Percentiles rank a stretch among this genome's conserved stretches.
Evolutionary conservation across 768 basidiomycete genomes (phyloP).

Genomic region (Psilocybe cyanescens): DNA sequence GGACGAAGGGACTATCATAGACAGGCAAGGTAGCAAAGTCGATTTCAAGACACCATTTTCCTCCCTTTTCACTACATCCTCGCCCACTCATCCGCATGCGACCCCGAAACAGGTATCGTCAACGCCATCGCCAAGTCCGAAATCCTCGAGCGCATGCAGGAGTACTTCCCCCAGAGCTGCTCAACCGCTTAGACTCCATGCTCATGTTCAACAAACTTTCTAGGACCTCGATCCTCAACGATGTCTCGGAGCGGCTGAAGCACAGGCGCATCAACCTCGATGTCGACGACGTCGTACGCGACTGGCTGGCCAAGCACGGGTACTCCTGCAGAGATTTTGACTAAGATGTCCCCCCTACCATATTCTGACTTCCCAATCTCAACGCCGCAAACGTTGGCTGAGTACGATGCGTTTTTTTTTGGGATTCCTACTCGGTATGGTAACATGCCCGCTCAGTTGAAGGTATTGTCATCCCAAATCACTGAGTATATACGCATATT

Average conservation of each 20-base stretch:
- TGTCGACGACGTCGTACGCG: slow-evolving; percentile 54
- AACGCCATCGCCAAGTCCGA: slow-evolving; percentile 58
- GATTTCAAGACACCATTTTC: slow-evolving; percentile 72
- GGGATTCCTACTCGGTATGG: slow-evolving; percentile 79
- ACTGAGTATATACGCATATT: background rate
- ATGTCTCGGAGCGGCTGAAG: slow-evolving; percentile 70
- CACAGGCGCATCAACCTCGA: slow-evolving; percentile 72
- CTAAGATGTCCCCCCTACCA: slow-evolving; percentile 63
- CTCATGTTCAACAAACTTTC: slow-evolving; percentile 92
- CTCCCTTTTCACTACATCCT: slow-evolving; percentile 31
- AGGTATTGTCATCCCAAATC: slow-evolving; percentile 17
- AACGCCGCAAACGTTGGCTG: slow-evolving; percentile 46
- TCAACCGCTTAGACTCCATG: slow-evolving; percentile 88
- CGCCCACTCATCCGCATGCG: no score
- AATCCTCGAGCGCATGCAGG: slow-evolving; percentile 30
- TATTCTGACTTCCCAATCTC: slow-evolving; percentile 65
- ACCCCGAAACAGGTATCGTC: slow-evolving; percentile 40
- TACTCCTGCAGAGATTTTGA: slow-evolving; percentile 72
- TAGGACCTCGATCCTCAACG: slow-evolving; percentile 70
- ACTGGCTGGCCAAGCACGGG: slow-evolving; percentile 76
- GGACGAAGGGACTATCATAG: slow-evolving; percentile 88
- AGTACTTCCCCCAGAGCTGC: slow-evolving; percentile 90
- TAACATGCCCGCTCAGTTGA: slow-evolving; percentile 70
- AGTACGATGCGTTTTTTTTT: slow-evolving; percentile 63
- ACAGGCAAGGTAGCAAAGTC: slow-evolving; percentile 90